Conservation (phyloP, 495 filamentous ascomycete genomes). For the Poronia punctata region DNA sequence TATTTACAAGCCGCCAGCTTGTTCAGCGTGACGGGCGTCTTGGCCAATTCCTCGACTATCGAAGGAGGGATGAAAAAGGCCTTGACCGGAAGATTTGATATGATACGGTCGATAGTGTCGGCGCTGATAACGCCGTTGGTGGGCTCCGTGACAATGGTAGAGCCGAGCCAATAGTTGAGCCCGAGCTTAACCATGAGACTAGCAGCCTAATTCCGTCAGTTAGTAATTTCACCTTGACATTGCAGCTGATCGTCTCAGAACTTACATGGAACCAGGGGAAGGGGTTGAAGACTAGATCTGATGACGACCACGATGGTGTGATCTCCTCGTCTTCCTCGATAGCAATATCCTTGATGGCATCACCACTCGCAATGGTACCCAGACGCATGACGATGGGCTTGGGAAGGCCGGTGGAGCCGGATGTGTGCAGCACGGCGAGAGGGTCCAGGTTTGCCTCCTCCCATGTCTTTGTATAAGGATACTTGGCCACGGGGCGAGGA, state of each 20-base stretch:
- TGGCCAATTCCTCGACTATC: conserved; percentile 18
- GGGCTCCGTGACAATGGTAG: conserved; percentile 16
- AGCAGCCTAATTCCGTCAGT: conserved; percentile 10
- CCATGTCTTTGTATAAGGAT: conserved; percentile 35
- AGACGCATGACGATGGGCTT: conserved; percentile 46
- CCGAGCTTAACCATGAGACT: conserved; percentile 14
- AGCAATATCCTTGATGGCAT: conserved; percentile 19
- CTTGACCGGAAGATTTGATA: conserved; percentile 15
- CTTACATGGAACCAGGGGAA: conserved; percentile 15
- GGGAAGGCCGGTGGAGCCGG: conserved; percentile 48
- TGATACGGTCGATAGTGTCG: conserved; percentile 13
- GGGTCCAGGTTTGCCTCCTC: conserved; percentile 37
- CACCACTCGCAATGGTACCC: conserved; percentile 37
- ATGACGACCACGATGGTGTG: conserved; percentile 9
- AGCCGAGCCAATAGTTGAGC: conserved; percentile 13
- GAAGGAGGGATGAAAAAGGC: conserved; percentile 17
- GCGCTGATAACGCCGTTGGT: conserved; percentile 15
- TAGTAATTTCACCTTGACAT: not conserved
- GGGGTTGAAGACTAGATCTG: conserved; percentile 12
- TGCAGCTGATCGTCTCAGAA: not conserved
- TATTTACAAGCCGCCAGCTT: conserved; percentile 16
- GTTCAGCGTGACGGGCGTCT: conserved; percentile 9
- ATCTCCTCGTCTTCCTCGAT: conserved; percentile 10
- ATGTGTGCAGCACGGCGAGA: conserved; percentile 47
- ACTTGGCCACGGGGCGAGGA: conserved; percentile 16